phyloP scores from a whole-genome alignment of 1,284 basidiomycete species.

The Omphalotus olearius region DNA sequence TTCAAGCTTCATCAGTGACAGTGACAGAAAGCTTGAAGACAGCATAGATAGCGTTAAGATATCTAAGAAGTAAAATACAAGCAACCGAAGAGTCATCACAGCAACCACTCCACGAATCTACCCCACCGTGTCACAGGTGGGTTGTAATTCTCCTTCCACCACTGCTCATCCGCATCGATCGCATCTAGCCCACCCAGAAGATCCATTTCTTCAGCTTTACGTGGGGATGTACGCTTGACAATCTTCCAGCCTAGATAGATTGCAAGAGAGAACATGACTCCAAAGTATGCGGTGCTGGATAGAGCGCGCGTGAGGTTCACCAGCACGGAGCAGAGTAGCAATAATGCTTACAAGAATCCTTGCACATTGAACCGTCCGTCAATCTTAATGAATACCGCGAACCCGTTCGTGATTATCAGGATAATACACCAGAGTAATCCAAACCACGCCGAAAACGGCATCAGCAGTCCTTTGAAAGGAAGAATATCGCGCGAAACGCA shows the following conservation, averaged over 20 bases:
- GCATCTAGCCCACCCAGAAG: constrained; percentile 14
- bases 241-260: constrained; percentile 13
- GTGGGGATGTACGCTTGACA: constrained; percentile 5
- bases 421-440: constrained; percentile 14
- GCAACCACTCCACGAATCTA: constrained; percentile 14
- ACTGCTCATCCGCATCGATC: constrained; percentile 14
- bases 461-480: constrained; percentile 12
- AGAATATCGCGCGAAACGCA: constrained; percentile 12
- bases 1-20: no score
- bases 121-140: constrained; percentile 14
- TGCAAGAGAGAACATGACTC: constrained; percentile 5
- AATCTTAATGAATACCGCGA: constrained; percentile 16
- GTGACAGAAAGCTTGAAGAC: no score
- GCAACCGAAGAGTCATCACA: background rate
- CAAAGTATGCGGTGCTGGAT: constrained; percentile 15
- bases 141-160: constrained; percentile 13
- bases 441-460: constrained; percentile 13
- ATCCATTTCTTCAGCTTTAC: constrained; percentile 13
- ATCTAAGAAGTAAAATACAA: no score
- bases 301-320: background rate
- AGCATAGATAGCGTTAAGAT: no score
- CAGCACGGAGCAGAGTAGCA: background rate
- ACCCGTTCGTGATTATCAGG: constrained; percentile 13
- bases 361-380: constrained; percentile 14
- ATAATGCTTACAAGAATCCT: constrained; percentile 12